Evolutionary conservation across 345 rosid genomes (phyloP).

Genomic region (Euphorbia lathyris): DNA sequence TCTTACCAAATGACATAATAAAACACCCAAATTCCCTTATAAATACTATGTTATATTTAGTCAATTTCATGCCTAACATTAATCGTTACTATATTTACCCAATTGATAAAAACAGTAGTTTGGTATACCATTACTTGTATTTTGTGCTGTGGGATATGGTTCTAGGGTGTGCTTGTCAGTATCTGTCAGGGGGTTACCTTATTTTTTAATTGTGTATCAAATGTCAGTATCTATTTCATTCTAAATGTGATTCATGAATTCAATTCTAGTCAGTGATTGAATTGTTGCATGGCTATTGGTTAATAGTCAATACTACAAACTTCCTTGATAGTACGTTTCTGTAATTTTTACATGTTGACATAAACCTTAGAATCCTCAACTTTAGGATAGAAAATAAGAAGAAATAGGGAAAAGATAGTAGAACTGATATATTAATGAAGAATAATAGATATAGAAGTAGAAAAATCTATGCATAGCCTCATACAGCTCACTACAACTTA

Average conservation of each 20-base stretch:
- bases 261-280: not conserved
- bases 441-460: too few relatives aligned
- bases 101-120: not conserved
- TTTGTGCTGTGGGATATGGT: constrained; percentile 19
- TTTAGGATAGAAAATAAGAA: too few relatives aligned
- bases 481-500: too few relatives aligned
- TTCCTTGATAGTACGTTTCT: not conserved
- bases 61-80: too few relatives aligned
- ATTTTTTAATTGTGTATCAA: not conserved
- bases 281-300: not conserved
- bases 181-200: not conserved
- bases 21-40: too few relatives aligned
- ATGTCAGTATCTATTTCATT: not conserved
- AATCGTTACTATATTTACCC: constrained; percentile 25
- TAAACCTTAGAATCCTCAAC: too few relatives aligned
- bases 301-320: not conserved
- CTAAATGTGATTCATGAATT: not conserved
- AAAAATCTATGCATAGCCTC: too few relatives aligned
- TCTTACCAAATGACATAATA: too few relatives aligned
- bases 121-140: constrained; percentile 17
- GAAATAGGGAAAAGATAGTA: too few relatives aligned
- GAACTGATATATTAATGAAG: too few relatives aligned
- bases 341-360: not conserved
- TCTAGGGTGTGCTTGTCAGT: too few relatives aligned
- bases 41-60: too few relatives aligned